Conservation (phyloP, 2,329 filamentous ascomycete genomes). For the Calonectria ilicicola region DNA sequence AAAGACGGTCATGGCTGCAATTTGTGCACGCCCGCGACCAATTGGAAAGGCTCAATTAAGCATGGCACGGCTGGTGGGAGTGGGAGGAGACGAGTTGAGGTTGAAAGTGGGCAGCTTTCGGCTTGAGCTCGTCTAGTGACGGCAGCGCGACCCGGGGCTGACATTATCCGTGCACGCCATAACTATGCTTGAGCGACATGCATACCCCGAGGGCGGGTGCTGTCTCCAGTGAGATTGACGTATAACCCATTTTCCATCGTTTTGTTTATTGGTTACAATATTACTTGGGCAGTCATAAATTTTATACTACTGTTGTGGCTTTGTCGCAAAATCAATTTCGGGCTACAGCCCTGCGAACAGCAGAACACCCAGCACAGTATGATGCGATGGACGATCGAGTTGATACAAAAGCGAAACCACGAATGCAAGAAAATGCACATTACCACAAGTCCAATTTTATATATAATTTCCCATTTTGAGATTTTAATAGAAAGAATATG, state of each 20-base stretch:
- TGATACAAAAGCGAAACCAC: too few species aligned
- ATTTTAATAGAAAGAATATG: too few species aligned
- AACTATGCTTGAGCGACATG: not conserved
- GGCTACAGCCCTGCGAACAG: not conserved
- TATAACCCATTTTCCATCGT: not conserved
- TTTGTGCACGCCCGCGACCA: slow-evolving; percentile 44
- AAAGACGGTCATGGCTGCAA: slow-evolving; percentile 42
- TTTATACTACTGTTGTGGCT: not conserved
- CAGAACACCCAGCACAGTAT: too few species aligned
- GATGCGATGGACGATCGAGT: too few species aligned
- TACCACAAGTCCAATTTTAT: too few species aligned
- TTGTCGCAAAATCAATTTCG: not conserved
- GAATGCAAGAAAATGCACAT: too few species aligned
- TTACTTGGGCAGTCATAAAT: not conserved
- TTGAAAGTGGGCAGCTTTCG: slow-evolving; percentile 16
- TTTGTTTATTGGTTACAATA: not conserved
- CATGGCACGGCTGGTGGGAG: slow-evolving; percentile 35
- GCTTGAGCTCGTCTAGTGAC: not conserved
- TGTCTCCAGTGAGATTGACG: not conserved
- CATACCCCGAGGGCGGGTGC: not conserved
- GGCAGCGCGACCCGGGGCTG: slow-evolving; percentile 2
- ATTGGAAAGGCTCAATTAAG: slow-evolving; percentile 46
- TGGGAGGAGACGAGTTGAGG: not conserved
- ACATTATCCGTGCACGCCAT: slow-evolving; percentile 16
- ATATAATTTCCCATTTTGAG: too few species aligned